phyloP scores from a whole-genome alignment of 805 yeast genomes.

The Nakazawaea ishiwadae region DNA sequence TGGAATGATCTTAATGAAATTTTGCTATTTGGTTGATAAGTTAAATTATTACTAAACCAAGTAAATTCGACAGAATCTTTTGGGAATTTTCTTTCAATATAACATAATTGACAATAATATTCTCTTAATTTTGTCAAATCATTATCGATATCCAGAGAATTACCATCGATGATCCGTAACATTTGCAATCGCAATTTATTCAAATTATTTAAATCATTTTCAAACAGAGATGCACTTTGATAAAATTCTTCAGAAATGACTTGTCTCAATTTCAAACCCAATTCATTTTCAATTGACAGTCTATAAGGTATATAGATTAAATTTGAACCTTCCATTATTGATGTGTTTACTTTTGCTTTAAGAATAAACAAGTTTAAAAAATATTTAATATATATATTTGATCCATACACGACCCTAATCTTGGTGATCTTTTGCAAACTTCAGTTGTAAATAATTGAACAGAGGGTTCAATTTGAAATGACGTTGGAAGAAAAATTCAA shows the following conservation, averaged over 20 bases:
- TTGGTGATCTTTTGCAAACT: constrained; percentile 2
- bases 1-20: constrained; percentile 40
- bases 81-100: constrained; percentile 56
- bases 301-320: constrained; percentile 13
- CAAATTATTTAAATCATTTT: constrained; percentile 31
- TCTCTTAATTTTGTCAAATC: constrained; percentile 32
- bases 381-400: neutral
- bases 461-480: constrained; percentile 33
- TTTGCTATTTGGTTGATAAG: constrained; percentile 47
- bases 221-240: constrained; percentile 28
- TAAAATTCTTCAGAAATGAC: constrained; percentile 27
- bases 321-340: constrained; percentile 9
- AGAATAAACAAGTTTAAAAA: neutral
- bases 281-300: constrained; percentile 11
- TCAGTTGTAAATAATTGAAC: constrained; percentile 23
- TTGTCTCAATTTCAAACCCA: neutral
- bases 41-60: constrained; percentile 66
- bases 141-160: constrained; percentile 21
- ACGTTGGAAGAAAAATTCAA: constrained; percentile 21
- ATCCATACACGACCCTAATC: neutral
- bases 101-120: constrained; percentile 43
- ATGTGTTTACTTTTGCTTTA: neutral
- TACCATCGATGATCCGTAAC: constrained; percentile 24
- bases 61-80: constrained; percentile 53
- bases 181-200: constrained; percentile 39